phyloP scores from a whole-genome alignment of 768 basidiomycete genomes.

The Boletus sensibilis region DNA sequence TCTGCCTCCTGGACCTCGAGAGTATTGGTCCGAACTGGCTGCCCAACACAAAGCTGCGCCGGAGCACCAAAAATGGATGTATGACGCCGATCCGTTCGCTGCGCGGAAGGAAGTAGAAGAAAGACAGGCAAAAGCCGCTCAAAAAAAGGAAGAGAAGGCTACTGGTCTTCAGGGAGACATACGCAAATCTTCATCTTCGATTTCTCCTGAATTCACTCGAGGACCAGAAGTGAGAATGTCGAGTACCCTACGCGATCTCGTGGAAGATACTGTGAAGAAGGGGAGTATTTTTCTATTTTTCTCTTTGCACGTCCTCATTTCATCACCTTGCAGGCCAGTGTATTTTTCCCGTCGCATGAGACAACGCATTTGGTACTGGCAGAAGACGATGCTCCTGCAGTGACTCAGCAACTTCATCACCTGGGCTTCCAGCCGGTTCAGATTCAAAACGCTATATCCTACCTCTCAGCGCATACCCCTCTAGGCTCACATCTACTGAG shows the following conservation, averaged over 20 bases:
- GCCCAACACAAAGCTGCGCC: conserved; percentile 65
- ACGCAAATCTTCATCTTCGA: conserved; percentile 8
- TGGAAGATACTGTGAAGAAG: conserved; percentile 80
- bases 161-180: conserved; percentile 11
- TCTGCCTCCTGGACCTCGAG: conserved; percentile 79
- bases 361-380: conserved; percentile 35
- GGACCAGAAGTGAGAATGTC: conserved; percentile 86
- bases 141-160: conserved; percentile 41
- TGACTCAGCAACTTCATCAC: conserved; percentile 54
- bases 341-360: conserved; percentile 46
- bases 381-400: conserved; percentile 40
- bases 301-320: not conserved
- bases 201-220: conserved; percentile 42
- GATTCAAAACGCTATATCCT: conserved; percentile 50
- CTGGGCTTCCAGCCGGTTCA: conserved; percentile 68
- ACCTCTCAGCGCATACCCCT: conserved; percentile 55
- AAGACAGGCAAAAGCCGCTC: conserved; percentile 56
- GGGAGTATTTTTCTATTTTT: conserved; percentile 35
- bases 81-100: conserved; percentile 80
- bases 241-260: conserved; percentile 64
- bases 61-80: conserved; percentile 82
- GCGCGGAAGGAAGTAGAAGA: conserved; percentile 66
- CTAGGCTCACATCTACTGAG: conserved; percentile 61
- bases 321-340: conserved; percentile 42
- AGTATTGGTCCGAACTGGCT: conserved; percentile 82